Base-by-base conservation (phyloP, 2,329 filamentous ascomycete genomes). In the Coniella lustricola region DNA sequence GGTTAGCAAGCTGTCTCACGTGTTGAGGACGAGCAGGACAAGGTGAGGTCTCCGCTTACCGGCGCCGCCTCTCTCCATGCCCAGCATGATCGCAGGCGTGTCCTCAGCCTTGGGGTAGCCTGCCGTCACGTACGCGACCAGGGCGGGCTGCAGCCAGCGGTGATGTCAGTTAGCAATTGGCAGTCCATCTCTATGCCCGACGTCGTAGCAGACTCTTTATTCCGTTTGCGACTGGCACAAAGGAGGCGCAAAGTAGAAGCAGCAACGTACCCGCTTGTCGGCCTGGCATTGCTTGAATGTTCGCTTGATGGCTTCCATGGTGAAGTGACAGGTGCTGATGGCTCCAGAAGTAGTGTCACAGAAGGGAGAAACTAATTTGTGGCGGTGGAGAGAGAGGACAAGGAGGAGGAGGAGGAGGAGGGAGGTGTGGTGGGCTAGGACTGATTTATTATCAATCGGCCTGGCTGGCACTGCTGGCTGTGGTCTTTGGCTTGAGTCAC, bases 41-140 rank as follows among this genome's bases (percentile, higher is more conserved):
- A 7, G 7, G 18, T 18, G 17, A 51, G n/a, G 17, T 31, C 16
- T 10, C 18, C 32, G 64, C 76, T 59, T 73, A 93, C 88, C 88
- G 60, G 91, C 84, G 58, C 93, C 93, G 62, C 93, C 93, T 65
- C 84, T 88, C 71, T 98, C 87, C 80, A 98, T 85, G 36, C 81
- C 87, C 55, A 98, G 73, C 60, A 97, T 74, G 56, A 96, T 84
- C 64, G 89, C 82, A 43, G 89, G 82, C 1, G 90, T 94, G 61
- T 87, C 83, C 59, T 86, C 80, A n/a, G 84, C 75, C 32, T 80
- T 87, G 14, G 93, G 93, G 64, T 84, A 98, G 48, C 93, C 93
- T 50, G 91, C 90, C 21, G 93, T 98, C 63, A 96, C 89, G 75
- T 98, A 98, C 22, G 90, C 90, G 56, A 98, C 88, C 54, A 98